Evolutionary conservation across 768 basidiomycete species (phyloP), one percentile per base, ranked within the genome.

Genomic region (Suillus luteus): DNA sequence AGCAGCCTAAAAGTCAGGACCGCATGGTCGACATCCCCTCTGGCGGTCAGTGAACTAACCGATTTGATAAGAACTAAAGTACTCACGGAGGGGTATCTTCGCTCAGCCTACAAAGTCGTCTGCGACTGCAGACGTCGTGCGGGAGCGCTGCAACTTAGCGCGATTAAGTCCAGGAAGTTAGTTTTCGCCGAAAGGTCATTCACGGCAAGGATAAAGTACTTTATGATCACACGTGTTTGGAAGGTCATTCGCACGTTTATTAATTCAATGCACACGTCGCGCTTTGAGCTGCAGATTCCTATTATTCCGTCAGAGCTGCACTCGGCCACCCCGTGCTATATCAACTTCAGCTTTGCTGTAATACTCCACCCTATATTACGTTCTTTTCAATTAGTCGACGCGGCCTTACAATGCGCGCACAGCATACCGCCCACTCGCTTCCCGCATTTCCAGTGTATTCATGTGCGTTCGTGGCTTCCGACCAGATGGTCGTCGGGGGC

Each of bases 401-500:
- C 37, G 14, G n/a, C n/a, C 22, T 35, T 62, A 70, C 33, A 68
- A 97, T 97, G 86, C 88, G 95, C 64, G 86, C 91, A 57, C 82
- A 84, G 66, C 96, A 98, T 75, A 87, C 86, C 3, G 73, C 84
- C 27, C 93, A 96, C 69, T 73, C 87, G n/a, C 81, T 96, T 11
- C 83, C 89, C 9, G 78, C 85, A 1, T 98, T 96, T 73, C 96
- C 96, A 0, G 89, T 97, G 58, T 97, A 95, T 72, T 92, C 92
- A 5, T 86, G 89, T 59, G 86, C 87, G 15, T 99, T 96, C 78
- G 72, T 92, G 11, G 83, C 88, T 0, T 82, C 88, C n/a, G 80
- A 85, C 27, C 80, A 85, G 31, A 78, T 99, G 22, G 81, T 96
- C 2, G 81, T 96, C 7, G 96, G 95, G 1, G 97, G 96, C 5